Percentiles rank a stretch among this genome's conserved stretches.
Evolutionary conservation across 192 early-diverging fungal genomes (phyloP).

Genomic region (Coemansia interrupta): DNA sequence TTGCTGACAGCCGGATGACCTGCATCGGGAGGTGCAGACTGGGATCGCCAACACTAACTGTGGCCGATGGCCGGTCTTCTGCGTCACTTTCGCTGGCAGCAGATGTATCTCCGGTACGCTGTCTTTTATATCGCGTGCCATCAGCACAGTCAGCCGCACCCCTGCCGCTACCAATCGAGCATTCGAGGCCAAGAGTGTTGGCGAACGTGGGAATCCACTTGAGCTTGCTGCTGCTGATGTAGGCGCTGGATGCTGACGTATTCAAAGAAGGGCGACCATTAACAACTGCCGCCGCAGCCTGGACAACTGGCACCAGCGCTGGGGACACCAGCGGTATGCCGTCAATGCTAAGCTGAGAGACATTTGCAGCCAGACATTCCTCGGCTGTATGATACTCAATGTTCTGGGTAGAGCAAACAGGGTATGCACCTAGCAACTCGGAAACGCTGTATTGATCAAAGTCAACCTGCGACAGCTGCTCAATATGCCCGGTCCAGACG

Average conservation of each 20-base stretch:
- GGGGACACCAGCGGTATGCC: conserved; percentile 10
- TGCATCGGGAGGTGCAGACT: conserved; percentile 8
- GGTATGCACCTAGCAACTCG: no score
- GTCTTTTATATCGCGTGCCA: no score
- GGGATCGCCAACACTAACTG: conserved; percentile 16
- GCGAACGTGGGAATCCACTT: conserved; percentile 22
- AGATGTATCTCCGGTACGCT: no score
- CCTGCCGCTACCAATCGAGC: neutral
- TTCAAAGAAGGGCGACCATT: no score
- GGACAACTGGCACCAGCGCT: conserved; percentile 2
- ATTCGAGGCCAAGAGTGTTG: conserved; percentile 8
- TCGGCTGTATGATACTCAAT: neutral
- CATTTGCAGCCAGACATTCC: conserved; percentile 7
- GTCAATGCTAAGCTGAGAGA: conserved; percentile 3
- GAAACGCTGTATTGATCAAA: neutral
- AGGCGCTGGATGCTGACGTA: no score
- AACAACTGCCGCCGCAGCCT: neutral
- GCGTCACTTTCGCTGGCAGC: no score
- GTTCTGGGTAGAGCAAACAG: neutral
- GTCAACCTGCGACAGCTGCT: neutral
- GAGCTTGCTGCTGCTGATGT: conserved; percentile 12
- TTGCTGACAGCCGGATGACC: conserved; percentile 3
- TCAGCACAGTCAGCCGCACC: neutral
- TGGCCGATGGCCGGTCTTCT: neutral
- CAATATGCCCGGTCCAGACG: conserved; percentile 24